Base-by-base conservation (phyloP, 148 eudicot species). In the Linanthus parryae region DNA sequence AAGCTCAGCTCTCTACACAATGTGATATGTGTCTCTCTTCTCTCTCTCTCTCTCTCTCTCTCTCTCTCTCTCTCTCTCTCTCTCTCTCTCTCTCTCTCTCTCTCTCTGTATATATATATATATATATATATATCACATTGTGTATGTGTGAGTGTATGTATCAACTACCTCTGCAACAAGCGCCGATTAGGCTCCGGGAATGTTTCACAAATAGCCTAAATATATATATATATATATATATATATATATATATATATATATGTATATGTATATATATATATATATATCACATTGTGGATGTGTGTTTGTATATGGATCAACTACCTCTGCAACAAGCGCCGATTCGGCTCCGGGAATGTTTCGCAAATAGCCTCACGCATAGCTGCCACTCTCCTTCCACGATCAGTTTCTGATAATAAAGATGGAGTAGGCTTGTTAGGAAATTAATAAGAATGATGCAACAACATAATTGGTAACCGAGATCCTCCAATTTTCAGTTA, bases 311-410 rank as follows among this genome's bases (percentile, higher is more conserved):
- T 37, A 60, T 26, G 25, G n/a, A 43, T 29, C 30, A 41, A 20
- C 9, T 77, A 92, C 99, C 99, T 92, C 62, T 92, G 94, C 43
- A 92, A 67, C 56, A 92, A 68, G 42, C 80, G 80, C 35, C 99
- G 87, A 70, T 92, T 92, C 58, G 99, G 99, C 67, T 92, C 99
- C 14, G 99, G 99, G 54, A 92, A 92, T 62, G 99, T 87, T 65
- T 92, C 99, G 48, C 76, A 63, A 62, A 92, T 77, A 43, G 99
- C 99, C 31, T 73, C 66, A 51, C 91, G 96, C 94, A 92, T 84
- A 57, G 81, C 81, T 62, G 56, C 60, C 27, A 84, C 63, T 63
- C 96, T 84, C 70, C 58, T 87, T 72, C 72, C 58, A 57, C 90
- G 96, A 12, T 92, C 94, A 66, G 75, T 72, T 73, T 88, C 99